phyloP scores from a whole-genome alignment of 164 flowering plant species.

The Vitis labrusca region DNA sequence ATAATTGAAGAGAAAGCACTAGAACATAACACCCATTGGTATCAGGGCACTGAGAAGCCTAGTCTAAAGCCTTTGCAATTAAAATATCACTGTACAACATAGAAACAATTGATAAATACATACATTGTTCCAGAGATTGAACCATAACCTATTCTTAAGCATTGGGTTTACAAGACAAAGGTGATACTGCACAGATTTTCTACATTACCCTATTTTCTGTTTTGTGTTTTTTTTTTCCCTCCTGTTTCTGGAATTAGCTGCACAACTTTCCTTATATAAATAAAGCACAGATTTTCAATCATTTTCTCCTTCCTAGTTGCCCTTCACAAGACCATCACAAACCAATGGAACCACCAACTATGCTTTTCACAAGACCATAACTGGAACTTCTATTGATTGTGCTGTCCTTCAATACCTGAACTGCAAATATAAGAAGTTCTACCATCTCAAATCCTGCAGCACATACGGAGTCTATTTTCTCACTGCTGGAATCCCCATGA shows the following conservation, averaged over 20 bases:
- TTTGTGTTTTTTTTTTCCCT: too few relatives aligned
- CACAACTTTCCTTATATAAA: too few relatives aligned
- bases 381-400: slow-evolving; percentile 6
- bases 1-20: too few relatives aligned
- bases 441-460: slow-evolving; percentile 98
- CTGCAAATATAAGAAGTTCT: slow-evolving; percentile 77
- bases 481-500: slow-evolving; percentile 25
- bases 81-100: neutral
- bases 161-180: neutral
- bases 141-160: neutral
- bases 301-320: too few relatives aligned
- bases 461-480: slow-evolving; percentile 66
- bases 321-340: too few relatives aligned
- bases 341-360: too few relatives aligned
- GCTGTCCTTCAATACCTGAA: slow-evolving; percentile 53
- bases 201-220: too few relatives aligned
- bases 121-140: neutral
- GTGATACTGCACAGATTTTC: neutral
- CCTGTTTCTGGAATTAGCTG: too few relatives aligned
- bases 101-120: neutral
- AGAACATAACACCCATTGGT: too few relatives aligned
- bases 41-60: too few relatives aligned
- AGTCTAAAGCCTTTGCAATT: neutral
- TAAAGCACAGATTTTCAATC: neutral
- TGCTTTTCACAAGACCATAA: neutral